phyloP scores from a whole-genome alignment of 2,329 filamentous ascomycete genomes.

The Rhynchosporium graminicola region DNA sequence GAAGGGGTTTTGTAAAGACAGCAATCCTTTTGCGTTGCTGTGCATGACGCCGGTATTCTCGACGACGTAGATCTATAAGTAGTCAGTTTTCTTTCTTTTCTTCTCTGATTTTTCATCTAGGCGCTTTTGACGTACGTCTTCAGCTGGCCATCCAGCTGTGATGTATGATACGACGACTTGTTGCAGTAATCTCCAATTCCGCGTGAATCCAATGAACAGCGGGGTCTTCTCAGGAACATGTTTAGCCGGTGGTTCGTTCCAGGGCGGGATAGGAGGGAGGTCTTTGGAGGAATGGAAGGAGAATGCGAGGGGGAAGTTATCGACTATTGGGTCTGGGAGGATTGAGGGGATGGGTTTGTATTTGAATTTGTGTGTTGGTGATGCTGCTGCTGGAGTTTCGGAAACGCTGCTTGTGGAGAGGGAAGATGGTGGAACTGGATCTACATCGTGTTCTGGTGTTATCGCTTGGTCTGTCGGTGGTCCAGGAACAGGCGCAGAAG shows the following conservation, averaged over 20 bases:
- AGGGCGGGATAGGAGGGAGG: conserved; percentile 47
- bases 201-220: conserved; percentile 60
- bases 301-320: conserved; percentile 36
- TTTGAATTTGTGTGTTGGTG: conserved; percentile 13
- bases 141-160: conserved; percentile 58
- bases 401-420: too few species aligned
- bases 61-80: conserved; percentile 51
- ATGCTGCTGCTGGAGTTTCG: not conserved
- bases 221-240: conserved; percentile 49
- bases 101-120: not conserved
- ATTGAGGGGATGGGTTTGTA: conserved; percentile 23
- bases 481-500: not conserved
- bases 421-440: not conserved
- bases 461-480: not conserved
- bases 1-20: conserved; percentile 57
- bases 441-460: not conserved
- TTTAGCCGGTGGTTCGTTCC: conserved; percentile 47
- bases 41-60: conserved; percentile 61
- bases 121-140: conserved; percentile 39
- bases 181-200: conserved; percentile 55
- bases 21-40: conserved; percentile 50
- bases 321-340: conserved; percentile 30
- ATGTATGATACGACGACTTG: conserved; percentile 59
- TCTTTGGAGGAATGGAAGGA: conserved; percentile 31
- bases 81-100: not conserved